Percentiles rank a stretch among this genome's conserved stretches.
These are phyloP conservation scores for Ascochyta lentis DNA, from an alignment of 2,329 filamentous ascomycete species.

Conservation along the genomic window DNA sequence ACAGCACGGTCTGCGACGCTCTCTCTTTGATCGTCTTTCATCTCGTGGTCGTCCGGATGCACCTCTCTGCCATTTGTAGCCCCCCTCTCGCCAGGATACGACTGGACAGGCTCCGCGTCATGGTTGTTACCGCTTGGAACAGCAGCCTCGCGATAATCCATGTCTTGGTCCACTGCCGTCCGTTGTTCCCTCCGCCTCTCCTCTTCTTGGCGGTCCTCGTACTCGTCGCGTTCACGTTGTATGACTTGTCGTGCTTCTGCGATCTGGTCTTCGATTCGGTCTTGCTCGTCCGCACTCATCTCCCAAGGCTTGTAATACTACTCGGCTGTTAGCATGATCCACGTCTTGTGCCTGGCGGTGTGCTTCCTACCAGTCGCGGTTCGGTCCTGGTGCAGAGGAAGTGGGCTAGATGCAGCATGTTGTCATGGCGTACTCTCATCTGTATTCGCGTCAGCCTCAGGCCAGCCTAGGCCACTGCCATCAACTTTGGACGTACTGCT, in stretches of 20 bases:
- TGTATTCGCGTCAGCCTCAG: conserved; percentile 48
- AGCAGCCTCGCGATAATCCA: conserved; percentile 24
- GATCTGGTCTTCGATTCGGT: conserved; percentile 73
- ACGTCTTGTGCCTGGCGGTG: not conserved
- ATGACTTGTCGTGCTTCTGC: conserved; percentile 69
- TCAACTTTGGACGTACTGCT: conserved; percentile 62
- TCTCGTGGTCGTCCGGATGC: conserved; percentile 32
- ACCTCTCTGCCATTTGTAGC: conserved; percentile 33
- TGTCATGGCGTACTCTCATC: conserved; percentile 78
- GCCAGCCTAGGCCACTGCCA: conserved; percentile 5
- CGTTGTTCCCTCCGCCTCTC: conserved; percentile 31
- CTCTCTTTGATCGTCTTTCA: conserved; percentile 34
- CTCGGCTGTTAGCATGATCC: conserved; percentile 32
- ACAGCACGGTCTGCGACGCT: conserved; percentile 25
- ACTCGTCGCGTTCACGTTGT: conserved; percentile 69
- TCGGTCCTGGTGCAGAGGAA: conserved; percentile 75
- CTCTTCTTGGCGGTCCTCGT: conserved; percentile 55
- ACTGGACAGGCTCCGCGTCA: conserved; percentile 29
- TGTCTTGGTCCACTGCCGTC: conserved; percentile 17
- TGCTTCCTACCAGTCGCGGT: conserved; percentile 72
- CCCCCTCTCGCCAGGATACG: conserved; percentile 30
- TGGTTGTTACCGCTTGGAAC: conserved; percentile 33
- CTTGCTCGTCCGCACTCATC: conserved; percentile 71
- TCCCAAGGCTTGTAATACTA: conserved; percentile 91
- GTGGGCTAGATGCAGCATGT: conserved; percentile 72